phyloP scores from a whole-genome alignment of 176 grass and related monocot species.

The Pharus latifolius region DNA sequence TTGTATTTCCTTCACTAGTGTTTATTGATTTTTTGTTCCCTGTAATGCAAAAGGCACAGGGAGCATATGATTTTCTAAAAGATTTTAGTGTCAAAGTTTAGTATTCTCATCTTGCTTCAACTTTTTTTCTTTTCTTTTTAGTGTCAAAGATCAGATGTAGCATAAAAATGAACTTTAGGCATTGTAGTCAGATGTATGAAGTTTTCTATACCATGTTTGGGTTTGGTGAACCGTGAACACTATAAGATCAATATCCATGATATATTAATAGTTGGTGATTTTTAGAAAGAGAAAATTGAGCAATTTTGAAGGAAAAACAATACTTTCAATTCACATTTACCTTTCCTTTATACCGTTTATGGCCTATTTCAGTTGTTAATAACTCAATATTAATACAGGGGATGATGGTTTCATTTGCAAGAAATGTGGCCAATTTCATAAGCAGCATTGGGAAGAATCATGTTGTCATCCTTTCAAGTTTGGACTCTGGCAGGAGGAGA shows the following conservation, averaged over 20 bases:
- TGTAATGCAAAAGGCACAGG: neutral
- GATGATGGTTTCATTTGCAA: constrained; percentile 88
- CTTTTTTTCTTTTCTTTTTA: neutral
- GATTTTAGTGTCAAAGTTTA: neutral
- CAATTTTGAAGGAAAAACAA: no score
- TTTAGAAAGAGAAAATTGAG: no score
- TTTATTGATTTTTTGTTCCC: neutral
- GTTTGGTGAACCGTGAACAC: no score
- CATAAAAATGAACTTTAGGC: no score
- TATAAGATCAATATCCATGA: no score
- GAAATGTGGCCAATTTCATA: constrained; percentile 57
- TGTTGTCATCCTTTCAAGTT: constrained; percentile 84
- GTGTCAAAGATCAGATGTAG: no score
- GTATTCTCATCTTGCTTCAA: neutral
- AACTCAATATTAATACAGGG: constrained; percentile 35
- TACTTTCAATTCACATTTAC: no score
- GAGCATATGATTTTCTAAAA: neutral
- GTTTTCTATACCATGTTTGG: neutral
- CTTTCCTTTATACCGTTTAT: no score
- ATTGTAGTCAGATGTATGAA: neutral
- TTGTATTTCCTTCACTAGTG: neutral
- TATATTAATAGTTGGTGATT: no score
- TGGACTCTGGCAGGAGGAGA: constrained; percentile 82
- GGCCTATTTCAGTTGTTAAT: neutral
- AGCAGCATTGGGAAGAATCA: constrained; percentile 58